Evolutionary conservation across 352 stramenopile species (phyloP).

Genomic region (Elongisporangium anandrum): DNA sequence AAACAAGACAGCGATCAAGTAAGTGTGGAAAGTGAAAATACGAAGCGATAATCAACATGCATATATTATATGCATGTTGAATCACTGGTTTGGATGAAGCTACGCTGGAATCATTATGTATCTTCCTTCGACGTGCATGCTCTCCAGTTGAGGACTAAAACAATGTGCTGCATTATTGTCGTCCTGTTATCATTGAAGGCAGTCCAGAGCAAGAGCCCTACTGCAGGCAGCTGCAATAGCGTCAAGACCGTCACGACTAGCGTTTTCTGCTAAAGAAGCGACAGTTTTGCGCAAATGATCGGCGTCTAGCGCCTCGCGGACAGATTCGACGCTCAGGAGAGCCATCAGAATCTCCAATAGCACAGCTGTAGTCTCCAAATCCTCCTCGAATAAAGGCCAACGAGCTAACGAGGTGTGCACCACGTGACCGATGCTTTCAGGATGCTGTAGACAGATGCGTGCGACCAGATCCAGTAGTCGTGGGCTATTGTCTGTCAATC

Average conservation of each 20-base stretch:
- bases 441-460: constrained; percentile 29
- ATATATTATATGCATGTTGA: no score
- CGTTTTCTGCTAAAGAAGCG: constrained; percentile 22
- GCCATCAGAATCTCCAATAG: constrained; percentile 39
- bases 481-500: constrained; percentile 21
- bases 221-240: constrained; percentile 31
- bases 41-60: not conserved
- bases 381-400: constrained; percentile 66
- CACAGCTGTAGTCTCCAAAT: constrained; percentile 49
- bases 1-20: not conserved
- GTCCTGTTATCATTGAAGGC: not conserved
- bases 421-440: constrained; percentile 28
- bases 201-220: constrained; percentile 14
- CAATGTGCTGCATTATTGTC: not conserved
- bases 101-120: not conserved
- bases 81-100: not conserved
- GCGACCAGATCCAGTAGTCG: constrained; percentile 35
- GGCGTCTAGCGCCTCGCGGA: constrained; percentile 32
- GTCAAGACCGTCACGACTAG: constrained; percentile 36
- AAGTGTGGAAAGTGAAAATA: not conserved
- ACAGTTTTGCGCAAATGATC: constrained; percentile 32
- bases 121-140: constrained; percentile 1
- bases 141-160: no score
- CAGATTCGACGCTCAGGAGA: constrained; percentile 24
- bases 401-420: constrained; percentile 39